phyloP scores from a whole-genome alignment of 2,329 filamentous ascomycete genomes.

The Cladosporium sp. region DNA sequence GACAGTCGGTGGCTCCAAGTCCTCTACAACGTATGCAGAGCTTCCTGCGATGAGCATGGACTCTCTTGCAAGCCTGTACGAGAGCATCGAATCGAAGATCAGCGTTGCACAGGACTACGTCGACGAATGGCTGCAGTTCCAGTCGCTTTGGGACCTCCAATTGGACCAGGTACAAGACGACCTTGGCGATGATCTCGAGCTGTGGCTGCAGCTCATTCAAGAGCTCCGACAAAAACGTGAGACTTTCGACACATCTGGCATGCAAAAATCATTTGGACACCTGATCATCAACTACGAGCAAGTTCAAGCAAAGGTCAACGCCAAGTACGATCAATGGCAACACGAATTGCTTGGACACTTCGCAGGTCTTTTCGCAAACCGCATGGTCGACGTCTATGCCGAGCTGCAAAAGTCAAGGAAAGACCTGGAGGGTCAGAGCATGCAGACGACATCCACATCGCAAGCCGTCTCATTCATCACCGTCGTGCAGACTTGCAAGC shows the following conservation, averaged over 20 bases:
- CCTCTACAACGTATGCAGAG: constrained; percentile 73
- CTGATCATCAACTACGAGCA: constrained; percentile 97
- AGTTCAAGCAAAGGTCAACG: constrained; percentile 97
- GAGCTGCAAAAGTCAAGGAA: constrained; percentile 88
- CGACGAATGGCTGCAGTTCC: constrained; percentile 97
- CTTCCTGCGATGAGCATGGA: constrained; percentile 80
- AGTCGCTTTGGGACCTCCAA: constrained; percentile 96
- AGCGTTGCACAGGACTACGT: constrained; percentile 78
- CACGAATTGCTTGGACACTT: constrained; percentile 95
- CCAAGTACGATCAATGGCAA: constrained; percentile 99
- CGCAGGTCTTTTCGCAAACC: constrained; percentile 77
- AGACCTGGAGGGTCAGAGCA: constrained; percentile 84
- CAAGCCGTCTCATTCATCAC: constrained; percentile 99
- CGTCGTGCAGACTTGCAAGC: constrained; percentile 92
- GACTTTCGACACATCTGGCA: constrained; percentile 96
- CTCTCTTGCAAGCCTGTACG: constrained; percentile 74
- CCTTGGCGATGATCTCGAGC: constrained; percentile 82
- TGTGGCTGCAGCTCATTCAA: constrained; percentile 93
- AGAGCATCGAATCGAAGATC: constrained; percentile 77
- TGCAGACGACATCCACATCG: constrained; percentile 91
- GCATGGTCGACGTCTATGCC: constrained; percentile 87
- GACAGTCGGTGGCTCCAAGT: constrained; percentile 51
- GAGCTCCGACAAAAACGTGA: constrained; percentile 93
- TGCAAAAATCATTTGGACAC: constrained; percentile 87
- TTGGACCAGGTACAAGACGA: constrained; percentile 92